Base-by-base conservation (phyloP, 352 stramenopile species). In the Phytophthora ohioensis region DNA sequence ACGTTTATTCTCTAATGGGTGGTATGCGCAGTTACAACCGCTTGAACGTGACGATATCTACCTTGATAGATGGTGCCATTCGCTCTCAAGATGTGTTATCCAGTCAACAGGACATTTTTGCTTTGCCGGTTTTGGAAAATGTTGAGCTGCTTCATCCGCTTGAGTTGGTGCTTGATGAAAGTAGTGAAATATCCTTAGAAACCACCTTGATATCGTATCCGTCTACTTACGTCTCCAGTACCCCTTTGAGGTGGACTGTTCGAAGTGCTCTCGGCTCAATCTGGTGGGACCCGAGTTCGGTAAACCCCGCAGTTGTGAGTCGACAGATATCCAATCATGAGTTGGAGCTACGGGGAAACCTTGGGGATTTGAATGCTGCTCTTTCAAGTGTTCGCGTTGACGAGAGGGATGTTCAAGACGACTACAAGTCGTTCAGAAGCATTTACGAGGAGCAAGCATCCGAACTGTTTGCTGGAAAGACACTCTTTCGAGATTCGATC, bases 331-430 rank as follows among this genome's bases (percentile, higher is more conserved):
- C 53, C 15, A 31, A 43, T 5, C 48, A 57, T 9, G 54, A 60
- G 34, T 36, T 74, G 12, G 59, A 61, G 32, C 17, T 74, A 10
- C 43, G 27, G 41, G 67, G 59, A 27, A 58, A 49, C 21, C 36
- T 69, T 7, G 34, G 39, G 2, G 59, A 69, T 64, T 39, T 74
- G 47, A 74, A 64, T 45, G 31, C 47, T 39, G 67, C 59, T 39
- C 30, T 74, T 27, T 41, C 54, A 36, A 54, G 15, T 17, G 52
- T 69, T n/a, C 60, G 46, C 21, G 60, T 74, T 36, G 67, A 74
- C 47, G 53, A 59, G 27, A 74, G 45, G 9, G 9, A 4, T 52
- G 30, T 35, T 35, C 45, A 35, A 52, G 45, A 52, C 21, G 11
- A 45, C 2, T 17, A 45, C 12, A 17, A 11, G 0, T 13, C 17